A percentile compares a stretch with the other conserved stretches of the same genome.
Conservation (phyloP, 2,329 filamentous ascomycete species). For the Aspergillus niger region DNA sequence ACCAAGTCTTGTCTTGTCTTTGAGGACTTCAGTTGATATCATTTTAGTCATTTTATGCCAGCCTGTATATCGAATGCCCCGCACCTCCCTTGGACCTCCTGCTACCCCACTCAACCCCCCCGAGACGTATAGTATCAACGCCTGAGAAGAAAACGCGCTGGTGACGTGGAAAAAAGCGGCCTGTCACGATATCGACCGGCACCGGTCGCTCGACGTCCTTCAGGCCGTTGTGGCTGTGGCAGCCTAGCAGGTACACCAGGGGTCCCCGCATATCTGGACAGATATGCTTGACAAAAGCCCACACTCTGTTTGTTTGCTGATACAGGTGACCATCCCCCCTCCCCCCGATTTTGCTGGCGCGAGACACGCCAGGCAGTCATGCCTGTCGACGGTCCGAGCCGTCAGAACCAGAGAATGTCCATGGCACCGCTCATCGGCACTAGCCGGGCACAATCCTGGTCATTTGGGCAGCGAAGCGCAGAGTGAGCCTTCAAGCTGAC, state of each 20-base stretch:
- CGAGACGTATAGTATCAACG: constrained; percentile 15
- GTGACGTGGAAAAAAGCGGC: constrained; percentile 36
- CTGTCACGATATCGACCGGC: constrained; percentile 32
- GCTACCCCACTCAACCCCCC: constrained; percentile 17
- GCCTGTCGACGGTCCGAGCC: constrained; percentile 32
- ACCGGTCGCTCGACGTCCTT: constrained; percentile 27
- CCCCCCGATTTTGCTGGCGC: constrained; percentile 14
- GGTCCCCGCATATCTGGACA: constrained; percentile 13
- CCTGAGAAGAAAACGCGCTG: constrained; percentile 19
- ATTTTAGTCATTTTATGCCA: constrained; percentile 17
- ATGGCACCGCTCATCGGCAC: constrained; percentile 22
- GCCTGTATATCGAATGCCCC: constrained; percentile 25
- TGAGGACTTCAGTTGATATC: constrained; percentile 24
- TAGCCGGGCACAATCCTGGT: constrained; percentile 23
- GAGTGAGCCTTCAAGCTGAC: constrained; percentile 20
- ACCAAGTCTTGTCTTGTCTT: background rate
- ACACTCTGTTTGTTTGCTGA: constrained; percentile 10
- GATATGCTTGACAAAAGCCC: constrained; percentile 14
- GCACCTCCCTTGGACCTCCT: constrained; percentile 28
- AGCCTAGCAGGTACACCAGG: constrained; percentile 25
- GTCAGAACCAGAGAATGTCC: constrained; percentile 25
- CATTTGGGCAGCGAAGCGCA: constrained; percentile 34
- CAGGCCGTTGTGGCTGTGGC: constrained; percentile 30
- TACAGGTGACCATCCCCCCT: constrained; percentile 14
- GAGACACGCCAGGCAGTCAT: constrained; percentile 19